Percentiles rank a stretch among this genome's conserved stretches.
Conservation (phyloP, 768 basidiomycete genomes). For the Tephrocybe rancida region DNA sequence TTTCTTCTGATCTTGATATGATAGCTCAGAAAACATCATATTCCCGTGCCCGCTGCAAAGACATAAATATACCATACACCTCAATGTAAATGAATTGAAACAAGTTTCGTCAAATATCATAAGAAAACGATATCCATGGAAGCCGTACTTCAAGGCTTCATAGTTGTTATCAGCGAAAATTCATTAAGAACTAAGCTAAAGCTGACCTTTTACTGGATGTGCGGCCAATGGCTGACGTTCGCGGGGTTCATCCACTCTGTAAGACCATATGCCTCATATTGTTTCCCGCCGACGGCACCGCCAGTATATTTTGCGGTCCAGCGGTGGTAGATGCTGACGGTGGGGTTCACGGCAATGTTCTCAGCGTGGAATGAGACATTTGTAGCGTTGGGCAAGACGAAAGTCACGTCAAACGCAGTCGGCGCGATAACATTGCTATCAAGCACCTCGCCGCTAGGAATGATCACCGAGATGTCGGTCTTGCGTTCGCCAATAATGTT, state of each 20-base stretch:
- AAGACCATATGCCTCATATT: constrained; percentile 12
- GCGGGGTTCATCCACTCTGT: constrained; percentile 19
- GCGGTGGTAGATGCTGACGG: constrained; percentile 16
- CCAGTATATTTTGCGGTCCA: constrained; percentile 16
- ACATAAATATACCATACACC: too few species aligned
- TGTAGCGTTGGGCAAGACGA: constrained; percentile 4
- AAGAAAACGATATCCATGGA: too few species aligned
- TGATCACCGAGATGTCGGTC: constrained; percentile 15
- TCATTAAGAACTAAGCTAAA: too few species aligned
- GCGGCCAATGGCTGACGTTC: constrained; percentile 10
- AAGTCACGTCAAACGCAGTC: constrained; percentile 14
- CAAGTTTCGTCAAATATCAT: too few species aligned
- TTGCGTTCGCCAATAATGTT: constrained; percentile 17
- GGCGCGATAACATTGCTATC: constrained; percentile 14
- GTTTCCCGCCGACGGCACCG: constrained; percentile 7
- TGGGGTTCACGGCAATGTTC: constrained; percentile 15
- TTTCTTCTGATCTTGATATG: too few species aligned
- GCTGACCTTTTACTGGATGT: constrained; percentile 25
- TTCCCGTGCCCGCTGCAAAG: too few species aligned
- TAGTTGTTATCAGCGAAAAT: too few species aligned
- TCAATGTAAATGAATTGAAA: too few species aligned
- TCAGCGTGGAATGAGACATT: constrained; percentile 17
- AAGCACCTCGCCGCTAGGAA: constrained; percentile 6
- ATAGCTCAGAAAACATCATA: too few species aligned
- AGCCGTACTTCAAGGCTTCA: too few species aligned